phyloP scores from a whole-genome alignment of 495 filamentous ascomycete species.

The Aspergillus funiculosus region DNA sequence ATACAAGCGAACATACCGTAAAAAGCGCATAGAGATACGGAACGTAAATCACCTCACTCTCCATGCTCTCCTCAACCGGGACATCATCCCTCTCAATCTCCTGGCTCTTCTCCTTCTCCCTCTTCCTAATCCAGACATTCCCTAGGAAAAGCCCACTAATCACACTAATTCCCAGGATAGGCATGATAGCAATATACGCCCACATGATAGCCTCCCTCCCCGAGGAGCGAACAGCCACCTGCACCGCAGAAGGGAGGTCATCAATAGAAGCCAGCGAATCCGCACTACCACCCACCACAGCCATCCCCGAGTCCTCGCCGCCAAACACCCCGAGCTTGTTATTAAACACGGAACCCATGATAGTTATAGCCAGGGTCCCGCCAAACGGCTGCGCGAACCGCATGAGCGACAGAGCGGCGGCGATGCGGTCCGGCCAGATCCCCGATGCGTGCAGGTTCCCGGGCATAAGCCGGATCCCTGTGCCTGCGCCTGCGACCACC shows the following conservation, averaged over 20 bases:
- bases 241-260: slow-evolving; percentile 20
- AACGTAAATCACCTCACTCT: slow-evolving; percentile 23
- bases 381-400: slow-evolving; percentile 50
- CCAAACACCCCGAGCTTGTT: slow-evolving; percentile 36
- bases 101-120: background rate
- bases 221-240: slow-evolving; percentile 22
- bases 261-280: slow-evolving; percentile 19
- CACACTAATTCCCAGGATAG: slow-evolving; percentile 47
- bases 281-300: slow-evolving; percentile 5
- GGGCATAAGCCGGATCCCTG: slow-evolving; percentile 47
- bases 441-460: slow-evolving; percentile 47
- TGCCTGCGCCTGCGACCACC: slow-evolving; percentile 51
- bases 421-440: slow-evolving; percentile 46
- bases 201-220: slow-evolving; percentile 47
- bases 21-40: slow-evolving; percentile 22
- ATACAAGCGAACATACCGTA: slow-evolving; percentile 12
- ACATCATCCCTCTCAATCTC: background rate
- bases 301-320: background rate
- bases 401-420: slow-evolving; percentile 47
- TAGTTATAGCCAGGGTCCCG: slow-evolving; percentile 50
- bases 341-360: slow-evolving; percentile 58
- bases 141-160: slow-evolving; percentile 42
- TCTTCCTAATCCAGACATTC: slow-evolving; percentile 45
- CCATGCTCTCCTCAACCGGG: background rate
- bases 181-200: slow-evolving; percentile 50